phyloP scores from a whole-genome alignment of 2,329 filamentous ascomycete species.

The Huntiella abstrusa region DNA sequence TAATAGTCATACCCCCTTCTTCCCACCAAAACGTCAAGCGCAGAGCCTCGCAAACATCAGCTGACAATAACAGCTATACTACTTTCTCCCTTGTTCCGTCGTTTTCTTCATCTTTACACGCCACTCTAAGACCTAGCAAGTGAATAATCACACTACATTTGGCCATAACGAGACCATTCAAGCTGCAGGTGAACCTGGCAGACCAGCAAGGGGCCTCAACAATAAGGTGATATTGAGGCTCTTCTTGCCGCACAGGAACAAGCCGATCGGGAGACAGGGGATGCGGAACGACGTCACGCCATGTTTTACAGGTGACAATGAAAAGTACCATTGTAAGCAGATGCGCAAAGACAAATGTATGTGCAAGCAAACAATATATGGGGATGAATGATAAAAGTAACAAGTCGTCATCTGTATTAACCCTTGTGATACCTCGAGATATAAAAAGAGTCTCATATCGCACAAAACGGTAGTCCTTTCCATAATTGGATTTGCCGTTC shows the following conservation, averaged over 20 bases:
- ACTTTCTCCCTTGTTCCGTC: not conserved
- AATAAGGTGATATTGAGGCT: constrained; percentile 1
- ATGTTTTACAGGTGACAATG: not conserved
- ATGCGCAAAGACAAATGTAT: not conserved
- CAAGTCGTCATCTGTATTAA: not conserved
- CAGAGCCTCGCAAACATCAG: constrained; percentile 1
- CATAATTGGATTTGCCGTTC: not conserved
- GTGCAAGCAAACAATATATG: not conserved
- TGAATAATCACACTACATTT: constrained; percentile 3
- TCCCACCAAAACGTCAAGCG: not conserved
- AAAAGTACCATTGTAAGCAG: not conserved
- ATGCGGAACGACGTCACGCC: not conserved
- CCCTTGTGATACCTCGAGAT: not conserved
- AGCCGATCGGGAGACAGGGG: not conserved
- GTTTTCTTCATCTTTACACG: not conserved
- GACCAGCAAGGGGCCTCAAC: not conserved
- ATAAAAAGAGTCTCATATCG: not conserved
- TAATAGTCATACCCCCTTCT: too few relatives aligned
- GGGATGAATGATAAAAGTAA: not conserved
- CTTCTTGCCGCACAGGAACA: not conserved
- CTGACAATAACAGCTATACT: not conserved
- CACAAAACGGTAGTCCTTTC: not conserved
- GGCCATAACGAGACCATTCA: too few relatives aligned
- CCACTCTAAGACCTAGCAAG: not conserved
- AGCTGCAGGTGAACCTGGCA: not conserved